phyloP scores from a whole-genome alignment of 2,329 filamentous ascomycete genomes.

The Colletotrichum eleusines region DNA sequence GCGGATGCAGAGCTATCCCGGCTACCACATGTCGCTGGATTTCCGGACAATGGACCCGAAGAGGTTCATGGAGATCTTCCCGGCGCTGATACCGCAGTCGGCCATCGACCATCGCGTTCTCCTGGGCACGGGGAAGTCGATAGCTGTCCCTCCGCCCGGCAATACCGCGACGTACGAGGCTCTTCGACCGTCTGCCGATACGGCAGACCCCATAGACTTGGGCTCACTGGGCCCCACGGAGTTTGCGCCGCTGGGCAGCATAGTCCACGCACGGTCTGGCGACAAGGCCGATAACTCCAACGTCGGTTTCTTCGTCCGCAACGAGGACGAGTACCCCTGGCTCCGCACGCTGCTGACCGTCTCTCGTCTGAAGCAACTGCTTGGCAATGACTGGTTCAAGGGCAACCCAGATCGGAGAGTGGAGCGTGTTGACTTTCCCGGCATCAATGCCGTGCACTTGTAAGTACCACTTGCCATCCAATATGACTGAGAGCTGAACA shows the following conservation, averaged over 20 bases:
- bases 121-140: background rate
- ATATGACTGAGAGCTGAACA: background rate
- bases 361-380: conserved; percentile 38
- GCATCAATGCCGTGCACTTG: conserved; percentile 39
- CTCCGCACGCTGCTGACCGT: conserved; percentile 53
- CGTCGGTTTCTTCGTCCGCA: conserved; percentile 55
- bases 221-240: conserved; percentile 17
- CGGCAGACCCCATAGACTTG: conserved; percentile 17
- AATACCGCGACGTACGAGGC: conserved; percentile 21
- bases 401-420: conserved; percentile 20
- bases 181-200: conserved; percentile 32
- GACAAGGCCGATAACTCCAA: conserved; percentile 56
- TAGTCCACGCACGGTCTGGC: conserved; percentile 53
- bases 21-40: conserved; percentile 58
- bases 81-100: conserved; percentile 49
- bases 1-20: conserved; percentile 57
- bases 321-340: conserved; percentile 56
- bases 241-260: conserved; percentile 47
- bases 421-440: conserved; percentile 35
- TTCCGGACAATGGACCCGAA: conserved; percentile 58
- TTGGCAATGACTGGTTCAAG: conserved; percentile 46
- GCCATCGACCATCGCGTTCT: conserved; percentile 47
- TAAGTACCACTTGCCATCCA: background rate
- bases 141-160: background rate
- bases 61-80: conserved; percentile 59